Evolutionary conservation across 495 filamentous ascomycete species (phyloP).

Genomic region (Penicillium angulare): DNA sequence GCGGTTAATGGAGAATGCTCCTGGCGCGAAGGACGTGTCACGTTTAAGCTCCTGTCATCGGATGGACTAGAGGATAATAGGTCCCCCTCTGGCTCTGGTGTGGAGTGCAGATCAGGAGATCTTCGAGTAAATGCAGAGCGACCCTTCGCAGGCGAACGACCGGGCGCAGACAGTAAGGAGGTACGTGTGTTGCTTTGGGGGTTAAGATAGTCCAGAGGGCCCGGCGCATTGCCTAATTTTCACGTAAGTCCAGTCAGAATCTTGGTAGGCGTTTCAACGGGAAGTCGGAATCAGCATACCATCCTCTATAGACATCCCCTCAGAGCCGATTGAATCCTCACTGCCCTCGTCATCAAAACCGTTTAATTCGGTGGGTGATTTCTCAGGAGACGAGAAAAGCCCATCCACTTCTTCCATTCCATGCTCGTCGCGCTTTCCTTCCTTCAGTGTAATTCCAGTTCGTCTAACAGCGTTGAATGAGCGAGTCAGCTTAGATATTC

Average conservation of each 20-base stretch:
- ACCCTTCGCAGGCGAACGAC: constrained; percentile 46
- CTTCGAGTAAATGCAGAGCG: constrained; percentile 42
- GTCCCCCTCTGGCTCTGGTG: constrained; percentile 35
- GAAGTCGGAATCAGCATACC: constrained; percentile 29
- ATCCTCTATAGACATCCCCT: constrained; percentile 50
- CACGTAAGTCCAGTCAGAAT: not conserved
- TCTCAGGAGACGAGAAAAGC: constrained; percentile 86
- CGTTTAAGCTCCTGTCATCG: constrained; percentile 28
- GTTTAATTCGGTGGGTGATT: constrained; percentile 47
- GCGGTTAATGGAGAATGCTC: constrained; percentile 36
- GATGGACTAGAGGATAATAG: constrained; percentile 38
- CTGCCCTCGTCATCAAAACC: constrained; percentile 26
- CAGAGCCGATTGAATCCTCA: constrained; percentile 38
- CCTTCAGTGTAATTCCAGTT: constrained; percentile 80
- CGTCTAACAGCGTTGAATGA: constrained; percentile 45
- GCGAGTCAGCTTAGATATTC: constrained; percentile 8
- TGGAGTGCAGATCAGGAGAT: constrained; percentile 42
- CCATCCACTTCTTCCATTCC: constrained; percentile 83
- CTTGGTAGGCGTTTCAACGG: too few species aligned
- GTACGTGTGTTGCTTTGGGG: constrained; percentile 27
- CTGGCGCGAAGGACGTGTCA: constrained; percentile 20
- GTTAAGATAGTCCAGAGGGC: constrained; percentile 43
- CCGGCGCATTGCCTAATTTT: constrained; percentile 41
- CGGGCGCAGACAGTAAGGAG: constrained; percentile 32
- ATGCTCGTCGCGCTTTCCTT: constrained; percentile 85